Percentiles rank a stretch among this genome's conserved stretches.
Conservation (phyloP, 2,329 filamentous ascomycete genomes). For the Scleromitrula shiraiana region DNA sequence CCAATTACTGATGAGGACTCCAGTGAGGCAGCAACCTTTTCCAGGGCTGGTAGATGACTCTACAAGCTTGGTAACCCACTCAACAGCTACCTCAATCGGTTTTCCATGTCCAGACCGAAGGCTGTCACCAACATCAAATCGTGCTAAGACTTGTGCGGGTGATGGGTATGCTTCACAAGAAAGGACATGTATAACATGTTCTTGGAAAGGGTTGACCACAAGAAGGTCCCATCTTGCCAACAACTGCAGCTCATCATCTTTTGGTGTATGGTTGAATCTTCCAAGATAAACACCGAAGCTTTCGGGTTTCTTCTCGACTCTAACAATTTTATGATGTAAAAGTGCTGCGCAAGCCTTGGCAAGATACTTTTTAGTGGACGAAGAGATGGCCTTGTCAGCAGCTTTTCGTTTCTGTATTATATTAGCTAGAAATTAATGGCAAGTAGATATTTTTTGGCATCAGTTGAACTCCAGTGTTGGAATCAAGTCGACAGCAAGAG, state of each 20-base stretch:
- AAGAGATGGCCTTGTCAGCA: slow-evolving; percentile 4
- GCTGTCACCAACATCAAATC: slow-evolving; percentile 18
- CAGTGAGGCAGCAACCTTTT: slow-evolving; percentile 15
- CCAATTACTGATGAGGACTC: slow-evolving; percentile 20
- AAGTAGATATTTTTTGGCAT: background rate
- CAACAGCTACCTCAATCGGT: background rate
- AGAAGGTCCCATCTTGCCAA: slow-evolving; percentile 37
- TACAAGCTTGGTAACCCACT: slow-evolving; percentile 7
- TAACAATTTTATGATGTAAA: slow-evolving; percentile 14
- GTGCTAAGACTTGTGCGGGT: slow-evolving; percentile 17
- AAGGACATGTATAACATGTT: slow-evolving; percentile 31
- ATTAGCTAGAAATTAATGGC: background rate
- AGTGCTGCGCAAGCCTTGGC: slow-evolving; percentile 10
- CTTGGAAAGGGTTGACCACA: slow-evolving; percentile 35
- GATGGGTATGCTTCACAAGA: slow-evolving; percentile 11
- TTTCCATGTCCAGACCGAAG: slow-evolving; percentile 6
- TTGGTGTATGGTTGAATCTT: slow-evolving; percentile 29
- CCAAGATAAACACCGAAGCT: slow-evolving; percentile 36
- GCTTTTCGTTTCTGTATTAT: slow-evolving; percentile 12
- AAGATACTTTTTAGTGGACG: slow-evolving; percentile 14
- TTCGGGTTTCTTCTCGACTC: slow-evolving; percentile 14
- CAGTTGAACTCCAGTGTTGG: too few relatives aligned
- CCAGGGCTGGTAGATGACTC: slow-evolving; percentile 14
- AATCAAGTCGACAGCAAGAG: too few relatives aligned
- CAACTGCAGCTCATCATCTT: slow-evolving; percentile 28